Evolutionary conservation across 2,329 filamentous ascomycete species (phyloP).

Genomic region (Penicillium sp.): DNA sequence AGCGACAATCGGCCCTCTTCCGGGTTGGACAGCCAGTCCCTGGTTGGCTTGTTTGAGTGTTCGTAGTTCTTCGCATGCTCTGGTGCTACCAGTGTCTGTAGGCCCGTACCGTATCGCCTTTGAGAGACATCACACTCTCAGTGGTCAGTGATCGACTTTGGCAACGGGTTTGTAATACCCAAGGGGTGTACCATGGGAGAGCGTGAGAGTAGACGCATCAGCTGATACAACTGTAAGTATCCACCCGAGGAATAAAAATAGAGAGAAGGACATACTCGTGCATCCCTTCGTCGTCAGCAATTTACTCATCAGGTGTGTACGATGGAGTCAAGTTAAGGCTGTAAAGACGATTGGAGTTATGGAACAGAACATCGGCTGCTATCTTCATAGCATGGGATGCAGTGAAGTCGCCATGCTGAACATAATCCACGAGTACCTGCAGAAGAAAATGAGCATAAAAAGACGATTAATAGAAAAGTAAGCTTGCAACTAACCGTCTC

Average conservation of each 20-base stretch:
- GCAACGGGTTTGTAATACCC: slow-evolving; percentile 35
- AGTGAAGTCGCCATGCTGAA: slow-evolving; percentile 62
- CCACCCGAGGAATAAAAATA: background rate
- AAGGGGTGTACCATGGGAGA: slow-evolving; percentile 28
- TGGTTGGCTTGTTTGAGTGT: slow-evolving; percentile 32
- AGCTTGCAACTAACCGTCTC: slow-evolving; percentile 53
- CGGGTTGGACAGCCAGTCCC: slow-evolving; percentile 31
- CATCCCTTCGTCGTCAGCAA: background rate
- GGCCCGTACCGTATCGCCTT: too few species aligned
- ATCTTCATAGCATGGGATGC: slow-evolving; percentile 61
- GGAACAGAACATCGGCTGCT: slow-evolving; percentile 68
- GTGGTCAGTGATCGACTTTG: background rate
- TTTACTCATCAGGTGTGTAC: slow-evolving; percentile 12
- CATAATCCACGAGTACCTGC: slow-evolving; percentile 65
- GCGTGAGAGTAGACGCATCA: background rate
- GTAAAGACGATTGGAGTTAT: slow-evolving; percentile 75
- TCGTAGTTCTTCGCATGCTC: slow-evolving; percentile 19
- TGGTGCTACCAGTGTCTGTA: slow-evolving; percentile 31
- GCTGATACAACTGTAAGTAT: background rate
- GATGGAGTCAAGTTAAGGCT: slow-evolving; percentile 50
- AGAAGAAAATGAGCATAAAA: background rate
- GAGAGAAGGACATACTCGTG: slow-evolving; percentile 47
- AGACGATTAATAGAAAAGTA: background rate
- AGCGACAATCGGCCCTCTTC: slow-evolving; percentile 33
- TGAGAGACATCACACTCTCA: too few species aligned